Conservation (phyloP, 192 early-diverging fungal species). For the Linnemannia schmuckeri region DNA sequence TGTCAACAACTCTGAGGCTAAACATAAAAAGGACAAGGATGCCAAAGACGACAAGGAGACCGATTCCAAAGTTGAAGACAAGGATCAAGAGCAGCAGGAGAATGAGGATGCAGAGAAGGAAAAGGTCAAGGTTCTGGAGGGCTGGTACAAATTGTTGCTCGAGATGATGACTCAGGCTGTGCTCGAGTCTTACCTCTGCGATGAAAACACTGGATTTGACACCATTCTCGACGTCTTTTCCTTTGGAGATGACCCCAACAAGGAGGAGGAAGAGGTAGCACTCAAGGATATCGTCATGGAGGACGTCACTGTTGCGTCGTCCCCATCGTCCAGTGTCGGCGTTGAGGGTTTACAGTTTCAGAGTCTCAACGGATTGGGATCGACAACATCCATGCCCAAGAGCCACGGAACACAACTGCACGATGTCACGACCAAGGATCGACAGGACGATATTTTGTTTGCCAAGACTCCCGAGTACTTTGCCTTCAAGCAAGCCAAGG, state of each 20-base stretch:
- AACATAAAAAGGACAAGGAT: slow-evolving; percentile 31
- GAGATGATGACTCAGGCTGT: slow-evolving; percentile 68
- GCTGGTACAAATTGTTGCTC: slow-evolving; percentile 65
- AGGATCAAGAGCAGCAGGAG: slow-evolving; percentile 16
- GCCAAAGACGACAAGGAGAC: slow-evolving; percentile 30
- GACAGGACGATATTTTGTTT: slow-evolving; percentile 54
- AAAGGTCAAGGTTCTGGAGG: slow-evolving; percentile 60
- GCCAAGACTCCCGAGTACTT: slow-evolving; percentile 44
- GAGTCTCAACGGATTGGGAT: slow-evolving; percentile 22
- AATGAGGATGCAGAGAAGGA: slow-evolving; percentile 6
- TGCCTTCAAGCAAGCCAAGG: slow-evolving; percentile 27
- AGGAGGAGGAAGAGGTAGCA: slow-evolving; percentile 25
- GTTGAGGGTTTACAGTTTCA: slow-evolving; percentile 62
- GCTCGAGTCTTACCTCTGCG: slow-evolving; percentile 67
- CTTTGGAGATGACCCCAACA: slow-evolving; percentile 65
- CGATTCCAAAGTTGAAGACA: slow-evolving; percentile 5
- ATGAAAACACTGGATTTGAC: slow-evolving; percentile 60
- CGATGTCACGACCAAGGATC: slow-evolving; percentile 52
- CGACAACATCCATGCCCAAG: slow-evolving; percentile 16
- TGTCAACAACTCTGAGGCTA: slow-evolving; percentile 2
- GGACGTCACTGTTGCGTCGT: slow-evolving; percentile 2
- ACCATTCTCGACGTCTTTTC: slow-evolving; percentile 67
- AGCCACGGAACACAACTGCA: slow-evolving; percentile 9
- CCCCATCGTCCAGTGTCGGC: slow-evolving; percentile 15
- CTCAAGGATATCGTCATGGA: slow-evolving; percentile 39